Conservation (phyloP, 2,329 filamentous ascomycete species). For the Apiospora malaysiana region DNA sequence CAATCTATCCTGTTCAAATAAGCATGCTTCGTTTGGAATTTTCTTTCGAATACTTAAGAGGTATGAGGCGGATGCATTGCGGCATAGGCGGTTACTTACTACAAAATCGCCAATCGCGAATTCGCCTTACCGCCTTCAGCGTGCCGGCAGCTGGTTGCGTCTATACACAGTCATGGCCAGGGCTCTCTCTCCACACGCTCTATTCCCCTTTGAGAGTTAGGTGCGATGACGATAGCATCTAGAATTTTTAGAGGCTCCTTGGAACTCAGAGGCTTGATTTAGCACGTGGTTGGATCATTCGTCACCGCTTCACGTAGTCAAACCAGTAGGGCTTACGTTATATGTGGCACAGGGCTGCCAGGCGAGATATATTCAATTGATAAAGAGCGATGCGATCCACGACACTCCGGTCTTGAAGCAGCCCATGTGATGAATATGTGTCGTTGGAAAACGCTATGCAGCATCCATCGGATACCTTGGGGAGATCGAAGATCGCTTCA, state of each 20-base stretch:
- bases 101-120: background rate
- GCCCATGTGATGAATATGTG: constrained; percentile 1
- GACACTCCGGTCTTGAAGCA: background rate
- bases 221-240: background rate
- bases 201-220: background rate
- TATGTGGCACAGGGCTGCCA: background rate
- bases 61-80: background rate
- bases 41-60: background rate
- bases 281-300: constrained; percentile 8
- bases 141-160: background rate
- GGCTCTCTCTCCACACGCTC: constrained; percentile 5
- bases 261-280: background rate
- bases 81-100: background rate
- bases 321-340: background rate
- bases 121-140: background rate
- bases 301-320: background rate
- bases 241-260: background rate
- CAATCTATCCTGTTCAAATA: background rate
- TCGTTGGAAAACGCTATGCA: background rate
- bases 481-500: background rate
- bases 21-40: background rate
- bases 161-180: background rate
- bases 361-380: background rate
- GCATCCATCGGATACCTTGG: background rate
- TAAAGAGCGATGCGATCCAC: background rate